Percentiles rank a stretch among this genome's conserved stretches.
These are phyloP conservation scores for Cryptosporidium sp. DNA, from an alignment of 169 alveolate genomes.

Conservation along the genomic window DNA sequence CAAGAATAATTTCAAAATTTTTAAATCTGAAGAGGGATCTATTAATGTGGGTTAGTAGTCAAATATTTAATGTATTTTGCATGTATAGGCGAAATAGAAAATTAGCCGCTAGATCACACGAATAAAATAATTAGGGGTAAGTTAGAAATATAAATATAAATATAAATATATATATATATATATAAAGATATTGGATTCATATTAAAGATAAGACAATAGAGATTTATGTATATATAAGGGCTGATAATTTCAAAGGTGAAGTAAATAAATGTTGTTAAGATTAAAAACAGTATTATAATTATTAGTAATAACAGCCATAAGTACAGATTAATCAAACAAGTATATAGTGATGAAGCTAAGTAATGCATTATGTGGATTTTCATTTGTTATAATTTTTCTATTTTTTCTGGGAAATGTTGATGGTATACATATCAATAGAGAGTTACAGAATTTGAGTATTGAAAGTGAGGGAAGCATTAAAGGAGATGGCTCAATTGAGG, in stretches of 20 bases:
- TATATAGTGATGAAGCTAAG: background rate
- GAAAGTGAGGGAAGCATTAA: constrained; percentile 23
- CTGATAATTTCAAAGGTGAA: background rate
- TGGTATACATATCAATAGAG: constrained; percentile 22
- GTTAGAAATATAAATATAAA: background rate
- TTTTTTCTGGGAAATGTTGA: background rate
- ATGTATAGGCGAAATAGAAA: constrained; percentile 6
- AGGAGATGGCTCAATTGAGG: background rate
- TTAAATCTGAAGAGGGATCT: constrained; percentile 3
- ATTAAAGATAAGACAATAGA: background rate
- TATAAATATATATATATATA: background rate
- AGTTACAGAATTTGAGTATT: constrained; percentile 59
- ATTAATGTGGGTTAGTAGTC: constrained; percentile 2
- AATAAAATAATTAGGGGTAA: background rate
- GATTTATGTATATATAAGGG: background rate
- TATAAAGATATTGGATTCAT: background rate
- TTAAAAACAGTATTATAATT: no score
- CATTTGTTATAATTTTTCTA: background rate
- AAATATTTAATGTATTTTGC: constrained; percentile 3
- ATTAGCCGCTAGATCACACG: constrained; percentile 52
- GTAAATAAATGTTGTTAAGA: background rate
- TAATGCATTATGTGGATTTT: background rate
- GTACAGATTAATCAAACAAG: background rate
- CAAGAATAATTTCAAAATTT: background rate
- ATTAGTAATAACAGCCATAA: background rate